These are phyloP conservation scores for Termitomyces sp. DNA, from an alignment of 768 basidiomycete species.

Conservation along the genomic window DNA sequence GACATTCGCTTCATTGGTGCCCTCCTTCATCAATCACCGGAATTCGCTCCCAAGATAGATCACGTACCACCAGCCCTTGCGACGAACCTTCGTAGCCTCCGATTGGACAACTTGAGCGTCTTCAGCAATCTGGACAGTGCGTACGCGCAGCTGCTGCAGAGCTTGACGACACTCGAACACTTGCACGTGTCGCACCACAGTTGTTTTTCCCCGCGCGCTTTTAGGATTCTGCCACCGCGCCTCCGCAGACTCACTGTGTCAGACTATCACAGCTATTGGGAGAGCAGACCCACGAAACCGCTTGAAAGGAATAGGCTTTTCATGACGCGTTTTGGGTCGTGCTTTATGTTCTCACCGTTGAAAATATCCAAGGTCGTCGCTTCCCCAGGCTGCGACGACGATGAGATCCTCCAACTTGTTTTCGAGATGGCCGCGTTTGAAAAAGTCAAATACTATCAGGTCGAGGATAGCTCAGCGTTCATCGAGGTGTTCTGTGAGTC, in stretches of 20 bases:
- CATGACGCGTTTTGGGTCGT: background rate
- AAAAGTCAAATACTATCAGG: constrained; percentile 3
- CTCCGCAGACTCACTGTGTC: constrained; percentile 15
- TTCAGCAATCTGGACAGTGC: constrained; percentile 17
- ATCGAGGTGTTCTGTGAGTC: constrained; percentile 13
- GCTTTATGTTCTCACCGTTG: background rate
- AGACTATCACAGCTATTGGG: constrained; percentile 18
- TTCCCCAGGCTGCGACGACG: constrained; percentile 1
- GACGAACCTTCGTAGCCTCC: constrained; percentile 16
- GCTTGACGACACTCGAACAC: constrained; percentile 16
- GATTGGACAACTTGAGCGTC: constrained; percentile 23
- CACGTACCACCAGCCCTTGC: background rate
- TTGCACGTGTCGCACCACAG: constrained; percentile 23
- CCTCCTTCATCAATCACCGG: constrained; percentile 18
- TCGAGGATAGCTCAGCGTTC: constrained; percentile 6
- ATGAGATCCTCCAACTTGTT: constrained; percentile 2
- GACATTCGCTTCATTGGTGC: constrained; percentile 25
- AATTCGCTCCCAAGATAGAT: constrained; percentile 9
- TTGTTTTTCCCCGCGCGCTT: constrained; percentile 16
- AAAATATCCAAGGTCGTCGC: constrained; percentile 4
- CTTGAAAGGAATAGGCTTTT: background rate
- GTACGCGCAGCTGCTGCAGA: constrained; percentile 17
- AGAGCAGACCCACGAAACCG: background rate
- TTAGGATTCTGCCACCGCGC: constrained; percentile 16
- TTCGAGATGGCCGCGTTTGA: constrained; percentile 1